Conservation (phyloP, 2,329 filamentous ascomycete genomes). For the Aureobasidium sp. region DNA sequence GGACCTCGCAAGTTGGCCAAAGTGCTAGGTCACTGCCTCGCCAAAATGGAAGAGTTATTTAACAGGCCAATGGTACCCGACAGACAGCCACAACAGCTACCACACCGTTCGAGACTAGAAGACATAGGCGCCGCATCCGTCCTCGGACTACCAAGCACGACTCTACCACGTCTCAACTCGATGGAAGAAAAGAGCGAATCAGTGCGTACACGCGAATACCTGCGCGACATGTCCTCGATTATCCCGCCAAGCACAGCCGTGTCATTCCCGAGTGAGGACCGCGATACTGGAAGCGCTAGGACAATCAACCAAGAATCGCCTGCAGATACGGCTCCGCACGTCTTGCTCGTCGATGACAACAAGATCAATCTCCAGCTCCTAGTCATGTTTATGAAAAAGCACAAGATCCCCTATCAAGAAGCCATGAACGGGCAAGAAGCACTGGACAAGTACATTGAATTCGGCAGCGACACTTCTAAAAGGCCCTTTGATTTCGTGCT, state of each 20-base stretch:
- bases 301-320: conserved; percentile 6
- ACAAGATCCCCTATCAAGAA: conserved; percentile 21
- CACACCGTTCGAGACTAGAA: neutral
- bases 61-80: conserved; percentile 1
- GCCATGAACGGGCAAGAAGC: conserved; percentile 42
- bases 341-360: conserved; percentile 25
- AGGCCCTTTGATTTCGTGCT: conserved; percentile 23
- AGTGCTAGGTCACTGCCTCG: conserved; percentile 8
- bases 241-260: conserved; percentile 11
- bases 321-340: conserved; percentile 2
- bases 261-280: conserved; percentile 3
- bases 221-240: neutral
- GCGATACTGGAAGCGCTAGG: neutral
- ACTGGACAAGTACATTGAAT: conserved; percentile 33
- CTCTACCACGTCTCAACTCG: conserved; percentile 1
- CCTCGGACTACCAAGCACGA: conserved; percentile 2
- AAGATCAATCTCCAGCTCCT: conserved; percentile 22
- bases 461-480: neutral
- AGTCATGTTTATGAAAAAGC: conserved; percentile 20
- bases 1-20: conserved; percentile 17
- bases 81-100: neutral
- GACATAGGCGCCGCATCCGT: conserved; percentile 7
- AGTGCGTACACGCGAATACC: neutral
- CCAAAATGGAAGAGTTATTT: conserved; percentile 1
- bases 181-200: neutral